These are phyloP conservation scores for Pisolithus thermaeus DNA, from an alignment of 1,284 basidiomycete genomes.

Conservation along the genomic window DNA sequence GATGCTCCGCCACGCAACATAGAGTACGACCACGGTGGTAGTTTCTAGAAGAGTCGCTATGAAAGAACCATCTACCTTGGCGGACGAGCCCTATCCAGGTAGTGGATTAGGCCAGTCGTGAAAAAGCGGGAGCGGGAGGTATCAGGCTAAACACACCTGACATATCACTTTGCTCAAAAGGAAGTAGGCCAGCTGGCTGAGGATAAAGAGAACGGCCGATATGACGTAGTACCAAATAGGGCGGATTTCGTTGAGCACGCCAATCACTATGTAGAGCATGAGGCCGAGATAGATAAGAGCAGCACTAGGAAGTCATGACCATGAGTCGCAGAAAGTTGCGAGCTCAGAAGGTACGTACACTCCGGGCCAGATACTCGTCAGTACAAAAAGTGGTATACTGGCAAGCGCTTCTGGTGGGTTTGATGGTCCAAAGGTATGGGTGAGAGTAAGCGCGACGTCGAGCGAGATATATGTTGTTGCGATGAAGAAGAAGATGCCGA, in stretches of 20 bases:
- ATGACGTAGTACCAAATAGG: conserved; percentile 70
- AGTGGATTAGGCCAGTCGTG: not conserved
- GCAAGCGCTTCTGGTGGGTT: conserved; percentile 49
- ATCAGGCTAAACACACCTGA: conserved; percentile 41
- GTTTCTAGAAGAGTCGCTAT: conserved; percentile 75
- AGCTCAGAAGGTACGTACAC: conserved; percentile 36
- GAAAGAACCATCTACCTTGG: conserved; percentile 76
- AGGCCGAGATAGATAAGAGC: conserved; percentile 59
- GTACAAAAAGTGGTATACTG: conserved; percentile 69
- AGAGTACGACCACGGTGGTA: conserved; percentile 61
- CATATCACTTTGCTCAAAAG: conserved; percentile 73
- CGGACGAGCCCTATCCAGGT: conserved; percentile 44
- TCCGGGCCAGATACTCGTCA: conserved; percentile 82
- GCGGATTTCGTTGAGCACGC: conserved; percentile 62
- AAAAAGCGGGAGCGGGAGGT: conserved; percentile 2
- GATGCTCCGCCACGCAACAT: conserved; percentile 76
- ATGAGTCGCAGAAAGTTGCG: conserved; percentile 2
- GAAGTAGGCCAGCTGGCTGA: conserved; percentile 75
- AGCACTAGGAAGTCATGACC: conserved; percentile 38
- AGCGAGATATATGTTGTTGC: conserved; percentile 74
- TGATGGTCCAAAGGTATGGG: conserved; percentile 53
- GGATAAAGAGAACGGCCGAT: conserved; percentile 62
- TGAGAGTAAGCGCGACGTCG: conserved; percentile 66
- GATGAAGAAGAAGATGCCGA: conserved; percentile 59
- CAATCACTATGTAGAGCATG: conserved; percentile 74